Evolutionary conservation across 495 filamentous ascomycete species (phyloP).

Genomic region (Hypoxylon lienhwacheense): DNA sequence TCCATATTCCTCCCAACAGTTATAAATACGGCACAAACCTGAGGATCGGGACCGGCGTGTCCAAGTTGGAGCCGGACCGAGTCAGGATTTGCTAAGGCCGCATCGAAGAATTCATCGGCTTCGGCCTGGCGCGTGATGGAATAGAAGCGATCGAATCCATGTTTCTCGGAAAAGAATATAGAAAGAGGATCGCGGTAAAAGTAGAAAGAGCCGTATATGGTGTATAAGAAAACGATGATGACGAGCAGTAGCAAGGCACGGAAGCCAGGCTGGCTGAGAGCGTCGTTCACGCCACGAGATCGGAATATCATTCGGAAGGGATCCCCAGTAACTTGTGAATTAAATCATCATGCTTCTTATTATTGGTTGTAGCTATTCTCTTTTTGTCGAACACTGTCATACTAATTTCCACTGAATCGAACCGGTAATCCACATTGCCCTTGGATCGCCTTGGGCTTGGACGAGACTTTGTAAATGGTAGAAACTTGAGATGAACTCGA

Average conservation of each 20-base stretch:
- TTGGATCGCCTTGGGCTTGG: too few relatives aligned
- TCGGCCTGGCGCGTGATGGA: conserved; percentile 40
- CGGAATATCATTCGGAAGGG: conserved; percentile 26
- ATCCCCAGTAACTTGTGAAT: conserved; percentile 8
- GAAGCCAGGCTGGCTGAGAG: conserved; percentile 35
- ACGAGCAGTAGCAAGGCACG: conserved; percentile 33
- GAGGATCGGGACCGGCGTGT: conserved; percentile 33
- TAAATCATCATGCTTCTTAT: conserved; percentile 3
- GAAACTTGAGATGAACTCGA: too few relatives aligned
- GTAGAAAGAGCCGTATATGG: conserved; percentile 35
- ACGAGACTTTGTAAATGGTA: too few relatives aligned
- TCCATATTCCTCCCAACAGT: conserved; percentile 40
- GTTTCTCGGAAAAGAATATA: conserved; percentile 43
- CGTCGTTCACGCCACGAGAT: conserved; percentile 11
- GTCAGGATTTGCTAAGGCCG: conserved; percentile 18
- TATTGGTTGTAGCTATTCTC: not conserved
- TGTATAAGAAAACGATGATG: conserved; percentile 26
- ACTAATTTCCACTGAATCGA: too few relatives aligned
- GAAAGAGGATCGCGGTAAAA: conserved; percentile 49
- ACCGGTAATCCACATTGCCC: too few relatives aligned
- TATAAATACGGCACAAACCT: conserved; percentile 44
- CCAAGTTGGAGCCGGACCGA: conserved; percentile 12
- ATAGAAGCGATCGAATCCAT: conserved; percentile 45
- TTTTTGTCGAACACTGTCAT: not conserved
- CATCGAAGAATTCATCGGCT: conserved; percentile 39